Evolutionary conservation across 306 rosid species (phyloP).

Genomic region (Medicago arabica): DNA sequence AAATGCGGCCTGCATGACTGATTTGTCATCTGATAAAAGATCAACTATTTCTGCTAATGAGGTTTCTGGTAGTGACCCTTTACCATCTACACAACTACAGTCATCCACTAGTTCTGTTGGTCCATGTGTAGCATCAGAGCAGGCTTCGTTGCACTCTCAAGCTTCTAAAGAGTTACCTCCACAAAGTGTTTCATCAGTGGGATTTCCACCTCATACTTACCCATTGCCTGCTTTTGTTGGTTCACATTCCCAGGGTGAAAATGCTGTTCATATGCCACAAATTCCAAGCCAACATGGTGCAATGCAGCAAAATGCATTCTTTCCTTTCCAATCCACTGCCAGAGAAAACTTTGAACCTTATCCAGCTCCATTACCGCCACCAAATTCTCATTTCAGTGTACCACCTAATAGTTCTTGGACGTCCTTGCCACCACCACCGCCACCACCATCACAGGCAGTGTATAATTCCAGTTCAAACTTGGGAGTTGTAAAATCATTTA

Average conservation of each 20-base stretch:
- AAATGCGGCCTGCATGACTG: constrained; percentile 45
- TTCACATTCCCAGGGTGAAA: constrained; percentile 56
- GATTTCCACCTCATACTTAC: constrained; percentile 45
- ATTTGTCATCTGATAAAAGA: constrained; percentile 50
- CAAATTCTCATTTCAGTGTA: constrained; percentile 55
- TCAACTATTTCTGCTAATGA: constrained; percentile 47
- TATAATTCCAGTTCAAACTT: constrained; percentile 52
- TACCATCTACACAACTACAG: constrained; percentile 49
- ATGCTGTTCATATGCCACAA: constrained; percentile 57
- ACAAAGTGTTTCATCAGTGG: constrained; percentile 47
- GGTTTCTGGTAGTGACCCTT: constrained; percentile 51
- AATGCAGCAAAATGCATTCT: constrained; percentile 59
- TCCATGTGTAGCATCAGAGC: constrained; percentile 50
- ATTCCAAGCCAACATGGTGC: constrained; percentile 45
- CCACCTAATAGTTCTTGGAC: constrained; percentile 61
- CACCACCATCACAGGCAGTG: constrained; percentile 25
- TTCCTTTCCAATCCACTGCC: constrained; percentile 59
- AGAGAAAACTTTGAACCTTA: constrained; percentile 56
- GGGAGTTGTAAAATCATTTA: constrained; percentile 49
- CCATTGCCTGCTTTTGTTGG: constrained; percentile 64
- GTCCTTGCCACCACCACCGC: constrained; percentile 62
- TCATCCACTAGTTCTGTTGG: constrained; percentile 50
- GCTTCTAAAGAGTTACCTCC: constrained; percentile 51
- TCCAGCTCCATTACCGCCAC: constrained; percentile 50
- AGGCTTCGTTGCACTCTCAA: constrained; percentile 45